Evolutionary conservation across 1,284 basidiomycete genomes (phyloP), one percentile per base, ranked within the genome.

Genomic region (Melampsora larici-populina): DNA sequence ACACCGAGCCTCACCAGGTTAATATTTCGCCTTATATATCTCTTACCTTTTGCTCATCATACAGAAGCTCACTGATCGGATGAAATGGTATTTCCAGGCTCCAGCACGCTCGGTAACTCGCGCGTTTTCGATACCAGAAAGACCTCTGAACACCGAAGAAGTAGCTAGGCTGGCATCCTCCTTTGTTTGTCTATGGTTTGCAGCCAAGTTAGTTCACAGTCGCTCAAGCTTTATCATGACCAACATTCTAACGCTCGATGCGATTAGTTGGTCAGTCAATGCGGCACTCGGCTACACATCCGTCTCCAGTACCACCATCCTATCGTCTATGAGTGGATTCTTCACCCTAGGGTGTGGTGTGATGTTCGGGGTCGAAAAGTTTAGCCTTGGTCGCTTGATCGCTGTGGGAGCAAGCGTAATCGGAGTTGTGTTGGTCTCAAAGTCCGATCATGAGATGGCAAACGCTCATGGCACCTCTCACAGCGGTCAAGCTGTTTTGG

Each of bases 311-410:
- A 89, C 92, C 31, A 97, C 94, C 3, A 91, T 97, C 60, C 84
- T 97, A 68, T 91, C 92, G 3, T 90, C 90, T 82, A 94, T 90
- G 86, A 55, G 82, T 93, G 94, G 96, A 4, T 95, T 99, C 85
- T 98, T 98, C 84, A 99, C 96, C 0, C 86, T 99, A 58, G 90
- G 87, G 0, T 86, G 98, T 60, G 96, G 96, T 3, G 87, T 91
- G n/a, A 80, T 94, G 55, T 91, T 93, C 80, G 88, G 88, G 15
- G 92, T 97, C 11, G 97, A 99, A 83, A 86, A 85, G 8, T 85
- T 98, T 77, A 91, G 91, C 0, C 71, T 89, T 1, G 86, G 88
- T 11, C 97, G 97, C 84, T 85, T 94, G 55, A 85, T 86, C n/a
- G 91, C 94, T 21, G 94, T 97, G 0, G 81, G 90, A 11, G 29